phyloP scores from a whole-genome alignment of 2,329 filamentous ascomycete species.

The Pezicula neosporulosa region DNA sequence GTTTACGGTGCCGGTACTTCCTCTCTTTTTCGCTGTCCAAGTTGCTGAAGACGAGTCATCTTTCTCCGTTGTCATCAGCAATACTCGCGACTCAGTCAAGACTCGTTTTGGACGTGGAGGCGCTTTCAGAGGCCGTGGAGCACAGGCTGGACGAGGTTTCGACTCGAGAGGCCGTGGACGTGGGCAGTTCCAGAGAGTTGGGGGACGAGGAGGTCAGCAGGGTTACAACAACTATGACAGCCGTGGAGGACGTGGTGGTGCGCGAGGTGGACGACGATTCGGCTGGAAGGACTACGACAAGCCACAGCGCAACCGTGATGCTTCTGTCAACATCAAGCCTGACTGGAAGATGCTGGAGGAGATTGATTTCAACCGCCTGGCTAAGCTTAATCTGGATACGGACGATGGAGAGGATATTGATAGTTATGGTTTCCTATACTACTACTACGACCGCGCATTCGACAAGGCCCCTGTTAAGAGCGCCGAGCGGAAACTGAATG shows the following conservation, averaged over 20 bases:
- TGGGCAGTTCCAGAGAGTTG: slow-evolving; percentile 66
- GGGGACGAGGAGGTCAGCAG: slow-evolving; percentile 64
- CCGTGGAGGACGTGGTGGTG: slow-evolving; percentile 66
- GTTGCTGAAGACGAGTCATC: slow-evolving; percentile 92
- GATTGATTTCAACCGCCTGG: slow-evolving; percentile 94
- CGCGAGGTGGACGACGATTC: slow-evolving; percentile 78
- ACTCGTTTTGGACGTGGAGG: slow-evolving; percentile 85
- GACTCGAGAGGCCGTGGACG: slow-evolving; percentile 60
- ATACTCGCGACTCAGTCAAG: slow-evolving; percentile 82
- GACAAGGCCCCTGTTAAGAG: slow-evolving; percentile 92
- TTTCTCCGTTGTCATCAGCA: slow-evolving; percentile 98
- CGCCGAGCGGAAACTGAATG: slow-evolving; percentile 79
- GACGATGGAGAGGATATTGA: slow-evolving; percentile 95
- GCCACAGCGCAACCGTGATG: slow-evolving; percentile 92
- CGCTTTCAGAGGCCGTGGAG: slow-evolving; percentile 73
- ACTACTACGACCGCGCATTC: slow-evolving; percentile 95
- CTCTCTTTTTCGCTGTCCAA: slow-evolving; percentile 82
- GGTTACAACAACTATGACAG: slow-evolving; percentile 66
- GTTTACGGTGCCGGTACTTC: slow-evolving; percentile 90
- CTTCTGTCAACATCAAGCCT: slow-evolving; percentile 91
- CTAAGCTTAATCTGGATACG: slow-evolving; percentile 93
- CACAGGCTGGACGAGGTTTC: slow-evolving; percentile 65
- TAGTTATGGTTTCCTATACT: slow-evolving; percentile 94
- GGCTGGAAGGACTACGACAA: slow-evolving; percentile 99
- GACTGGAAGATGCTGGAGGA: slow-evolving; percentile 97